These are phyloP conservation scores for Cryphonectria carpinicola DNA, from an alignment of 2,329 filamentous ascomycete species.

Conservation along the genomic window DNA sequence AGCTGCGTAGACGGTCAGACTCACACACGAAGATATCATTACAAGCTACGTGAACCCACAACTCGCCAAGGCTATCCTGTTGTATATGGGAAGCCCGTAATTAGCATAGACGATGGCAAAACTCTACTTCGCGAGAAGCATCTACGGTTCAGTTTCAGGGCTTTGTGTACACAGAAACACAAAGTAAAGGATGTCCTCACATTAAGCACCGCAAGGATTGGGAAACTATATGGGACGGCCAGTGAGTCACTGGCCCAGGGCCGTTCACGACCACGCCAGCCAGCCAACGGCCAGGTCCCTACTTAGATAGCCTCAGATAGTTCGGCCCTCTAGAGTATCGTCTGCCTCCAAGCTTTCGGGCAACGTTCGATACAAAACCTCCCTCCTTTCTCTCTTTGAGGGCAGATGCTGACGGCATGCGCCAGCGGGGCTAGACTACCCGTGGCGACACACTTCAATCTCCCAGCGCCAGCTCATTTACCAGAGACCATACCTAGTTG, in stretches of 20 bases:
- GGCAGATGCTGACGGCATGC: not conserved
- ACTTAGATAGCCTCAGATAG: too few relatives aligned
- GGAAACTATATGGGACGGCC: constrained; percentile 8
- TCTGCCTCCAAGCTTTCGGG: not conserved
- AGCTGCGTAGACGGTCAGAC: too few relatives aligned
- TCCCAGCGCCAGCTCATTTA: not conserved
- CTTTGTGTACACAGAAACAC: not conserved
- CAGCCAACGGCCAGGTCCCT: too few relatives aligned
- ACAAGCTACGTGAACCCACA: not conserved
- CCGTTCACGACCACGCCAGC: too few relatives aligned
- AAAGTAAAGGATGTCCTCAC: not conserved
- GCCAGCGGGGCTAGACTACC: not conserved
- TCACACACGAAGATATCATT: too few relatives aligned
- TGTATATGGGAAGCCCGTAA: not conserved
- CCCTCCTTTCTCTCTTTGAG: not conserved
- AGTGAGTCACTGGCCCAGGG: not conserved
- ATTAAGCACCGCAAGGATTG: not conserved
- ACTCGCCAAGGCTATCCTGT: not conserved
- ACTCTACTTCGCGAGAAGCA: too few relatives aligned
- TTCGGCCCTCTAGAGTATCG: too few relatives aligned
- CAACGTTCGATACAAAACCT: too few relatives aligned
- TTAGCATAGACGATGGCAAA: not conserved
- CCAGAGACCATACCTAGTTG: not conserved
- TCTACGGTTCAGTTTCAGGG: not conserved
- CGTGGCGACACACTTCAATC: not conserved